Conservation (phyloP, 768 basidiomycete genomes). For the Naganishia vaughanmartiniae region DNA sequence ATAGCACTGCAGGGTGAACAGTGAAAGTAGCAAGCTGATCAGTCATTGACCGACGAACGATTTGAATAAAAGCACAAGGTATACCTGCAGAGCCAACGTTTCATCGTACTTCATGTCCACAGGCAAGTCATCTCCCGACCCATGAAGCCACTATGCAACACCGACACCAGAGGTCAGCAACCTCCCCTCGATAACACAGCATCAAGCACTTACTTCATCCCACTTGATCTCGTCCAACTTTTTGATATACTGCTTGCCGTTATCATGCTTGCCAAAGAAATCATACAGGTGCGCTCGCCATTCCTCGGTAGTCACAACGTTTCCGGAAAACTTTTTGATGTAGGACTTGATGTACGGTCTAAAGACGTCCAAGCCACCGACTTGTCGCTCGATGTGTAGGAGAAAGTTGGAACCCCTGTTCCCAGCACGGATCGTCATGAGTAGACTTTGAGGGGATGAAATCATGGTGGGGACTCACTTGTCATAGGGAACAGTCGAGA, state of each 20-base stretch:
- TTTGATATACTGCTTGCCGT: slow-evolving; percentile 63
- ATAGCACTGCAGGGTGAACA: slow-evolving; percentile 53
- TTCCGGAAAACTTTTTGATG: slow-evolving; percentile 71
- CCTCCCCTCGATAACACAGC: slow-evolving; percentile 31
- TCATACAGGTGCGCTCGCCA: slow-evolving; percentile 77
- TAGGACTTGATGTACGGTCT: slow-evolving; percentile 81
- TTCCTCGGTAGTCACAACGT: slow-evolving; percentile 75
- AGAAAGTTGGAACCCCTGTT: slow-evolving; percentile 73
- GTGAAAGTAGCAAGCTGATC: neutral
- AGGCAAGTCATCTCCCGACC: slow-evolving; percentile 71
- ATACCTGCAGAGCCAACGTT: slow-evolving; percentile 66
- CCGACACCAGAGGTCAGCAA: slow-evolving; percentile 14
- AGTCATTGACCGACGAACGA: neutral
- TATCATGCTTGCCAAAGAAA: slow-evolving; percentile 62
- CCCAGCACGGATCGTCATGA: slow-evolving; percentile 56
- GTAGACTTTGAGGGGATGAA: slow-evolving; percentile 9
- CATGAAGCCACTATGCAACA: slow-evolving; percentile 65
- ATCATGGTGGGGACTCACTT: slow-evolving; percentile 28
- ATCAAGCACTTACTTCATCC: slow-evolving; percentile 59
- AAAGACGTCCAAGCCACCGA: slow-evolving; percentile 81
- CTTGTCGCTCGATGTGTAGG: slow-evolving; percentile 70
- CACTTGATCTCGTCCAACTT: slow-evolving; percentile 71
- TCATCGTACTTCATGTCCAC: slow-evolving; percentile 72
- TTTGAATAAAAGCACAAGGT: neutral
- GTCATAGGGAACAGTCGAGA: slow-evolving; percentile 68